These are phyloP conservation scores for Eurotiales sp. DNA, from an alignment of 2,329 filamentous ascomycete genomes.

Conservation along the genomic window DNA sequence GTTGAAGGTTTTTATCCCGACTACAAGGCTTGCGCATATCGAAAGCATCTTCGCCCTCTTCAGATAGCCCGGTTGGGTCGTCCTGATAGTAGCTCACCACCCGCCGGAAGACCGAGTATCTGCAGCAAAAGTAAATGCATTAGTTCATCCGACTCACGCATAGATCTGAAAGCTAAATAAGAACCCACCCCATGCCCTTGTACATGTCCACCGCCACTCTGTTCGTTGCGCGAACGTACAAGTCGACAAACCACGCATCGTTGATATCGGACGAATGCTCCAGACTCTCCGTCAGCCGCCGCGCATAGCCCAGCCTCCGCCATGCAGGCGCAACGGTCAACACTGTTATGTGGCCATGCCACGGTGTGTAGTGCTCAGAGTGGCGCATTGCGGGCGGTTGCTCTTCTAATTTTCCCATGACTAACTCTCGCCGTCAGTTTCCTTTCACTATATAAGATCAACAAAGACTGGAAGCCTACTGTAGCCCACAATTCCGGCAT, in stretches of 20 bases:
- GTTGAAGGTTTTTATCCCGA: constrained; percentile 70
- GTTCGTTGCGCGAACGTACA: constrained; percentile 90
- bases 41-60: constrained; percentile 74
- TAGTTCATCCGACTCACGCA: not conserved
- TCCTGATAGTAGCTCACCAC: constrained; percentile 94
- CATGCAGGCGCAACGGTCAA: constrained; percentile 86
- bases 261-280: constrained; percentile 78
- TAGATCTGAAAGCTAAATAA: not conserved
- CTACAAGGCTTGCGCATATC: constrained; percentile 94
- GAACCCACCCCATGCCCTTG: constrained; percentile 70
- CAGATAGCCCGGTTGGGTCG: constrained; percentile 61
- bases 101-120: constrained; percentile 77
- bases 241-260: constrained; percentile 89
- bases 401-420: constrained; percentile 95
- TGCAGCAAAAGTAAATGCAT: constrained; percentile 20
- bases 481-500: constrained; percentile 90
- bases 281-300: constrained; percentile 73
- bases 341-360: constrained; percentile 97
- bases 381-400: constrained; percentile 70
- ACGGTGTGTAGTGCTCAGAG: constrained; percentile 92
- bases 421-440: constrained; percentile 43
- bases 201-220: constrained; percentile 84
- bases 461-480: constrained; percentile 53
- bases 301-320: constrained; percentile 81
- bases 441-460: too few species aligned